A percentile compares a stretch with the other conserved stretches of the same genome.
Evolutionary conservation across 352 stramenopile genomes (phyloP).

Genomic region (Aphanomyces invadans): DNA sequence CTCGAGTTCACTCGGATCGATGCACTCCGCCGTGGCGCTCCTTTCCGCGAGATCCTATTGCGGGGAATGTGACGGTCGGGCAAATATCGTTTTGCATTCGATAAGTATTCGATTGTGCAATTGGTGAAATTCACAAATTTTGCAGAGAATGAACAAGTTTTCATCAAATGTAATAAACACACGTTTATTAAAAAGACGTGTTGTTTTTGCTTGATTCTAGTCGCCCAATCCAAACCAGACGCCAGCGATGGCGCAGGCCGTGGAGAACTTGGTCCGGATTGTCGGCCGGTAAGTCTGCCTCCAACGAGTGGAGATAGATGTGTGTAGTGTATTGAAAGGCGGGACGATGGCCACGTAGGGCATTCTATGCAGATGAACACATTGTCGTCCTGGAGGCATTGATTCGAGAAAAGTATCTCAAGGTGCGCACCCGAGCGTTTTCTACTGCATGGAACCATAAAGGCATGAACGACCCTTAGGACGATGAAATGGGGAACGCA

Average conservation of each 20-base stretch:
- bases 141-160: too few species aligned
- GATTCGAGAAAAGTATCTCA: slow-evolving; percentile 83
- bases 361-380: slow-evolving; percentile 85
- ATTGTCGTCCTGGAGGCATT: slow-evolving; percentile 79
- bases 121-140: too few species aligned
- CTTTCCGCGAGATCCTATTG: neutral
- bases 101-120: too few species aligned
- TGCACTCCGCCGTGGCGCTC: neutral
- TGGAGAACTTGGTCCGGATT: slow-evolving; percentile 12
- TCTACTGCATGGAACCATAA: too few species aligned
- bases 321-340: slow-evolving; percentile 28
- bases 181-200: too few species aligned
- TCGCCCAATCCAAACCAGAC: neutral
- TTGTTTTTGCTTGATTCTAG: too few species aligned
- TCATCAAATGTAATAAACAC: too few species aligned
- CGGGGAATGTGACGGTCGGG: neutral
- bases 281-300: neutral
- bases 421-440: slow-evolving; percentile 35
- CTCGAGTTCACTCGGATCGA: slow-evolving; percentile 2
- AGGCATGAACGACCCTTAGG: slow-evolving; percentile 31
- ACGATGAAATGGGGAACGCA: slow-evolving; percentile 82
- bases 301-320: neutral
- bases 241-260: neutral
- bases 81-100: too few species aligned
- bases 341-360: slow-evolving; percentile 31